Evolutionary conservation across 495 filamentous ascomycete genomes (phyloP).

Genomic region (Aspergillus heteromorphus): DNA sequence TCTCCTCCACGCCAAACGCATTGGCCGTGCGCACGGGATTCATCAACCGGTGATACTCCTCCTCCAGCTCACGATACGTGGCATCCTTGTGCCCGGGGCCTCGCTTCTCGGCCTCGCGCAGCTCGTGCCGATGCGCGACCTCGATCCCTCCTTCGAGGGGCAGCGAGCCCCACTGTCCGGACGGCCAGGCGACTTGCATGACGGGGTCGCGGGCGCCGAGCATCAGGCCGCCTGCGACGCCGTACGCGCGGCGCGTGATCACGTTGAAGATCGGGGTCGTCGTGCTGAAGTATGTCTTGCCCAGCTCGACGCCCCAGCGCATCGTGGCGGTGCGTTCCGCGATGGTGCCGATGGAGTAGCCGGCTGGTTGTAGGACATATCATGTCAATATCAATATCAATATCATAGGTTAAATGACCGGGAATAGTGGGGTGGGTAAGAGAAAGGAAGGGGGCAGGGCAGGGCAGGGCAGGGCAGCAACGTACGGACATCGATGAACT

Average conservation of each 20-base stretch:
- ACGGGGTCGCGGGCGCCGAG: conserved; percentile 53
- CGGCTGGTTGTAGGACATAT: conserved; percentile 38
- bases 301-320: conserved; percentile 56
- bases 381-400: conserved; percentile 8
- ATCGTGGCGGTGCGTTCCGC: conserved; percentile 59
- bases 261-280: conserved; percentile 58
- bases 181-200: conserved; percentile 58
- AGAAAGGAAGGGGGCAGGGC: neutral
- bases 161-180: conserved; percentile 54
- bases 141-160: conserved; percentile 59
- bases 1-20: conserved; percentile 59
- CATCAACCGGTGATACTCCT: conserved; percentile 55
- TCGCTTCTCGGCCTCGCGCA: conserved; percentile 48
- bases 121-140: conserved; percentile 53
- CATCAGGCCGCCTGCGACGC: conserved; percentile 60
- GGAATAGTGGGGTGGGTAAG: neutral
- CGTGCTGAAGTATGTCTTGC: conserved; percentile 54
- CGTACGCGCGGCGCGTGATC: conserved; percentile 51
- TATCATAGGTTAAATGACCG: no score
- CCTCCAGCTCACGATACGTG: conserved; percentile 49
- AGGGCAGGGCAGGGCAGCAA: conserved; percentile 1
- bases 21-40: conserved; percentile 60
- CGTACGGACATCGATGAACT: conserved; percentile 56
- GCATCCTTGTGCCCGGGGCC: conserved; percentile 45
- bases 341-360: conserved; percentile 57